Evolutionary conservation across 2,329 filamentous ascomycete species (phyloP), one percentile per base, ranked within the genome.

Genomic region (Fragosphaeria purpurea): DNA sequence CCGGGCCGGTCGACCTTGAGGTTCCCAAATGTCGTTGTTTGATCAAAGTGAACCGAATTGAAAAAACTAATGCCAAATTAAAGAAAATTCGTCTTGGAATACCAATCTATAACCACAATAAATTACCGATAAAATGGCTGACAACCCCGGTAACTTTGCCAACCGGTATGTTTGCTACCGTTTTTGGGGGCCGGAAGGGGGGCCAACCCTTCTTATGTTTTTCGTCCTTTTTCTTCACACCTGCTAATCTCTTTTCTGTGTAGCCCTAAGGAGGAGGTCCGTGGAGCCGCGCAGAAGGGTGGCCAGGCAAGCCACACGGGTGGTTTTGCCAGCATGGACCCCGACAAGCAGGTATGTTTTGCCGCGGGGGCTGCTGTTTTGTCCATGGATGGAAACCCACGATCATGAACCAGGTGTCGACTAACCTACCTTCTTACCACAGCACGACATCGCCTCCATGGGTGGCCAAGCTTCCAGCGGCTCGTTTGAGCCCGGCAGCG

Each of bases 361-460:
- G 42, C 55, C 22, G 7, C 13, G 12, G n/a, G 7, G 39, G 5
- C 42, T 42, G 56, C 33, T 47, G 51, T n/a, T 56, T 62, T 65
- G 35, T 37, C 7, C 35, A 37, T 37, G 35, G 35, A 2, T 37
- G 7, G 7, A 37, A 37, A 37, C 35, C 11, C 35, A 37, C 4
- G 7, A 37, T 4, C 35, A 22, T 22, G 22, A 22, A 22, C 22
- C 22, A 22, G 22, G 22, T 22, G 22, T 22, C 22, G 22, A 22
- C 22, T 22, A 22, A 22, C 3, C 22, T 22, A 22, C 3, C 22
- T 22, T 3, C 22, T 22, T 51, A 33, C 5, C 3, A 4, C 44
- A 77, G 75, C 65, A 67, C 22, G 69, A 79, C 1, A 78, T 80
- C 52, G 76, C 77, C 2, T 79, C 76, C 9, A 66, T 69, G 60